Evolutionary conservation across 2,329 filamentous ascomycete genomes (phyloP), one percentile per base, ranked within the genome.

Genomic region (Emericellopsis atlantica): DNA sequence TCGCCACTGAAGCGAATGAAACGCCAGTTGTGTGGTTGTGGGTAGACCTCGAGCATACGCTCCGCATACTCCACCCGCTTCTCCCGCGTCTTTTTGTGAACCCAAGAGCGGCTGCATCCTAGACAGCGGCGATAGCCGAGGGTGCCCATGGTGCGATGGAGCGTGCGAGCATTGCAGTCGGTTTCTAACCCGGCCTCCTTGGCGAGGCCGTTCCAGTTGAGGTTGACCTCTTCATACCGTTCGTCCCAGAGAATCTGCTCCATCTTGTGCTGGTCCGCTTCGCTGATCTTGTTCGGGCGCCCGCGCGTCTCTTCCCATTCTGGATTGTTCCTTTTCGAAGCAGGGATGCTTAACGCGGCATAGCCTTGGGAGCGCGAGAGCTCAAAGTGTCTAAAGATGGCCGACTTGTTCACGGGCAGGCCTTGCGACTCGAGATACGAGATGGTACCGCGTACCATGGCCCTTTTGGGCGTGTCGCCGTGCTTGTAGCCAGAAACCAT

Each of bases 261-360:
- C 58, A 62, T 61, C 50, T 54, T 59, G 32, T 46, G 48, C 48
- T 58, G 55, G 39, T 60, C 58, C 5, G 51, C 52, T 8, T 59
- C 56, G 1, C 52, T 52, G 36, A 62, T 51, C 42, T 61, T 61
- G 40, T 46, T 49, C 4, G 58, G 59, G 32, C 59, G 51, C 4
- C 59, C 59, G 11, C 59, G 54, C 40, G 57, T 60, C 46, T 62
- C 59, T 40, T 60, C 58, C 58, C 59, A 61, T 45, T 58, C 58
- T 3, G 59, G 59, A 39, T 62, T 58, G 39, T 59, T 56, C 31
- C 58, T 52, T 47, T 55, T 54, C 31, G 55, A 54, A 7, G 55
- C 49, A 9, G 56, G 52, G 16, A 53, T 46, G 45, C 46, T 60
- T n/a, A 62, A 46, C 2, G 59, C 58, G 26, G 57, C 54, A 41